Percentiles rank a stretch among this genome's conserved stretches.
These are phyloP conservation scores for Boletus edulis DNA, from an alignment of 768 basidiomycete species.

Conservation along the genomic window DNA sequence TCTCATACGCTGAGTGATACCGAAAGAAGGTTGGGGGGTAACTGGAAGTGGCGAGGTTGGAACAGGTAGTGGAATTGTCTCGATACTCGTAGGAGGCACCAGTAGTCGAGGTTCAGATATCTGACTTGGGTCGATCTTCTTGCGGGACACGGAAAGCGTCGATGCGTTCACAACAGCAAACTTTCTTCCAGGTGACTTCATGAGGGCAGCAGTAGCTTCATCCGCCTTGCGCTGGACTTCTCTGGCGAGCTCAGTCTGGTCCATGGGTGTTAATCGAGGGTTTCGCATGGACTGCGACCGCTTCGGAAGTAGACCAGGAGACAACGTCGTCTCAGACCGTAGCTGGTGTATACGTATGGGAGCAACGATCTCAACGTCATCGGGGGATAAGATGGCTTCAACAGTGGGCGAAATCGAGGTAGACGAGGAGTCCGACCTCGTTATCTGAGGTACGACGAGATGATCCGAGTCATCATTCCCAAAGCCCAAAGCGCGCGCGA, in stretches of 20 bases:
- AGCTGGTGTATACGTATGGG: conserved; percentile 3
- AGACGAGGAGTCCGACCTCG: conserved; percentile 26
- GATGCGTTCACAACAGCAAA: conserved; percentile 40
- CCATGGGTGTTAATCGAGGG: conserved; percentile 38
- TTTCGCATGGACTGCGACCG: conserved; percentile 38
- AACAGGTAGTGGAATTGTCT: conserved; percentile 57
- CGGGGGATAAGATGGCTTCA: conserved; percentile 29
- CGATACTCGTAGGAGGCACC: conserved; percentile 66
- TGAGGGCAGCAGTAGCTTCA: conserved; percentile 61
- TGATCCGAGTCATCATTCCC: conserved; percentile 43
- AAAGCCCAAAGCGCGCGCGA: conserved; percentile 72
- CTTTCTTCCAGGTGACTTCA: conserved; percentile 45
- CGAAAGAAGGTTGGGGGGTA: conserved; percentile 41
- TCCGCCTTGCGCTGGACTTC: conserved; percentile 69
- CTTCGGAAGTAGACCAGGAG: conserved; percentile 21
- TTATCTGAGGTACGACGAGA: conserved; percentile 20
- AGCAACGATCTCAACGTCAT: conserved; percentile 13
- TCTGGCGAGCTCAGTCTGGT: conserved; percentile 54
- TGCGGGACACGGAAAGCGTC: conserved; percentile 45
- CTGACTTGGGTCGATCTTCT: conserved; percentile 57
- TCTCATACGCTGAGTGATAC: conserved; percentile 70
- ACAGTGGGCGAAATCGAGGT: conserved; percentile 35
- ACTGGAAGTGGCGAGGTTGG: conserved; percentile 32
- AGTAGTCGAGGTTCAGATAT: conserved; percentile 67
- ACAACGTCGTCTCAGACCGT: conserved; percentile 5